Base-by-base conservation (phyloP, 192 early-diverging fungal species). In the Helicostylum pulchrum region DNA sequence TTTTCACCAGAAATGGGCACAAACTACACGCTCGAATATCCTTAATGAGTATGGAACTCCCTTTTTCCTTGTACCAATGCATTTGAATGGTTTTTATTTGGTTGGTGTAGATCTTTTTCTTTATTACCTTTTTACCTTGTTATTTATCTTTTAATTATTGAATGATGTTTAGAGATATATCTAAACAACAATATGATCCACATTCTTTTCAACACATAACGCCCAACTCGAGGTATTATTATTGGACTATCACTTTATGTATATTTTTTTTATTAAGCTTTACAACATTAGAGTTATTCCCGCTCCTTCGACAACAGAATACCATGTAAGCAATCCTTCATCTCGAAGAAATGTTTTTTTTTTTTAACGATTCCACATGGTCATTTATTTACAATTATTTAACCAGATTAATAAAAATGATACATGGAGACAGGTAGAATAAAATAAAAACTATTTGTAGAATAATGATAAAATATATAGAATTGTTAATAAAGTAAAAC, bases 221-320 rank as follows among this genome's bases (percentile, higher is more conserved):
- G 0, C 67, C 67, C 15, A 68, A 68, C 14, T 68, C 67, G 20
- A 68, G 67, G 67, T 68, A 60, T n/a, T 21, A 52, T 43, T 20
- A 15, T 48, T 17, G 17, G 8, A 31, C 4, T 15, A 20, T 47
- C 11, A 26, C 15, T 20, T 31, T 52, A 32, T 43, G 19, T 21
- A 1, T 17, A 5, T 46, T 43, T 20, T 31, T 15, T 43, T 14
- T 17, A n/a, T n/a, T 49, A 36, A 6, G 34, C 32, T 46, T 51
- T 7, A 31, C 12, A 26, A 43, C 39, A 59, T 23, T 48, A 52
- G 36, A 32, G 43, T 67, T n/a, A 30, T 50, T 51, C 59, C 58
- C 39, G 30, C 52, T 43, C 48, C 50, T 19, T 8, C 51, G 10
- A n/a, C 34, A 19, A 19, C 48, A 39, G 51, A 64, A 30, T 50